phyloP scores from a whole-genome alignment of 108 stramenopile genomes.

The Aurantiochytrium sp. region DNA sequence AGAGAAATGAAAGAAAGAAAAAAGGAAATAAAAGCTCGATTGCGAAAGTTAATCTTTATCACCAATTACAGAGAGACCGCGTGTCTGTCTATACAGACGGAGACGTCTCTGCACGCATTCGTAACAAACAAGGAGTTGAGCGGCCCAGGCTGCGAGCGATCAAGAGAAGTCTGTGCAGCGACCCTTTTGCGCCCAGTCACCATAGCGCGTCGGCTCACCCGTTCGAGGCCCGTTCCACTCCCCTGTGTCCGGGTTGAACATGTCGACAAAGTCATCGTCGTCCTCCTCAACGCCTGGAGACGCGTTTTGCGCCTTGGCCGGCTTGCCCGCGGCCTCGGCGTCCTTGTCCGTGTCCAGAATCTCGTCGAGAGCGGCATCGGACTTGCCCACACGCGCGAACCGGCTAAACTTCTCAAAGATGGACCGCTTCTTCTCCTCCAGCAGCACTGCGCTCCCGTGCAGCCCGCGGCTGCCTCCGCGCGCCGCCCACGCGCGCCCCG shows the following conservation, averaged over 20 bases:
- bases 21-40: too few relatives aligned
- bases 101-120: too few relatives aligned
- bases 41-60: too few relatives aligned
- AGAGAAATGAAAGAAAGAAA: too few relatives aligned
- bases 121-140: too few relatives aligned
- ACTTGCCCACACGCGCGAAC: neutral
- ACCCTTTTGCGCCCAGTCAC: slow-evolving; percentile 17
- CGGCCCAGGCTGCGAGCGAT: neutral
- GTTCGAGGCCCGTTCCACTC: slow-evolving; percentile 1
- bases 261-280: slow-evolving; percentile 9
- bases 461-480: neutral
- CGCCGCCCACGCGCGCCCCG: neutral
- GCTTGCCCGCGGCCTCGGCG: neutral
- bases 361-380: neutral
- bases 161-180: neutral
- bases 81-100: too few relatives aligned
- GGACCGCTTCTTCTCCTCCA: neutral
- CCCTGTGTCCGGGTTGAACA: slow-evolving; percentile 7
- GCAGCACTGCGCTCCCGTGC: neutral
- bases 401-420: neutral
- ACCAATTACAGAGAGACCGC: too few relatives aligned
- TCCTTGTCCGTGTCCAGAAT: neutral
- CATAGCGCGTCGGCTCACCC: neutral
- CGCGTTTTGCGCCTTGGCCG: neutral
- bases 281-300: neutral